Evolutionary conservation across 768 basidiomycete genomes (phyloP), one percentile per base, ranked within the genome.

Genomic region (Hydnomerulius pinastri): DNA sequence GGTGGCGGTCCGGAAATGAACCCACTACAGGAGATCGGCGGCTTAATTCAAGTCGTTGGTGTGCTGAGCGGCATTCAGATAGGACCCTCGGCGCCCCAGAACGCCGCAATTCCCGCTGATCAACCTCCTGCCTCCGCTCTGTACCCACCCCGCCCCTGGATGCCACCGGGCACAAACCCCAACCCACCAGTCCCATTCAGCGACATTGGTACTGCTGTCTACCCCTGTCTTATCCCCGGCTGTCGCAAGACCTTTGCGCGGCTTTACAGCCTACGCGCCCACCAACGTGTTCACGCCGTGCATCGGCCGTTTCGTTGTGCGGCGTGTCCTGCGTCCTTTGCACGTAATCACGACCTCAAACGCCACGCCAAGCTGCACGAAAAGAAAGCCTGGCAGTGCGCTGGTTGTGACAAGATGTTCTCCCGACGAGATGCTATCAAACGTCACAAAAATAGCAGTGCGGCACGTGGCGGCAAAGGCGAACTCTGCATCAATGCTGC

Each of bases 1-100:
- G 67, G 71, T 23, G 76, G 75, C 23, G 83, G 79, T 25, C 71
- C 63, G 41, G 77, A 78, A 44, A 80, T 78, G 71, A 77, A 79
- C 48, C 72, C 76, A 1, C 69, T 91, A 1, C 87, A 88, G 62
- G 89, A 92, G 66, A 80, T 91, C 33, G 80, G 83, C 36, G 87
- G 86, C n/a, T 75, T 92, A 45, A 87, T 91, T 49, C 89, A 91
- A 59, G 86, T 90, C 55, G 77, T 92, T 37, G 88, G 88, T 17
- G 85, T 91, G 28, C 78, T 92, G 51, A 87, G 84, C 53, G 87
- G 85, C 2, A 84, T 89, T 36, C 86, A 83, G 58, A 90, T 92
- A 45, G 76, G 71, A 9, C 66, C 73, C 15, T 55, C 73, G 24
- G 43, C 61, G 37, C 72, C 77, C 6, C 51, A 53, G 6, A 53